Base-by-base conservation (phyloP, 2,329 filamentous ascomycete genomes). In the Rhinocladiella similis region DNA sequence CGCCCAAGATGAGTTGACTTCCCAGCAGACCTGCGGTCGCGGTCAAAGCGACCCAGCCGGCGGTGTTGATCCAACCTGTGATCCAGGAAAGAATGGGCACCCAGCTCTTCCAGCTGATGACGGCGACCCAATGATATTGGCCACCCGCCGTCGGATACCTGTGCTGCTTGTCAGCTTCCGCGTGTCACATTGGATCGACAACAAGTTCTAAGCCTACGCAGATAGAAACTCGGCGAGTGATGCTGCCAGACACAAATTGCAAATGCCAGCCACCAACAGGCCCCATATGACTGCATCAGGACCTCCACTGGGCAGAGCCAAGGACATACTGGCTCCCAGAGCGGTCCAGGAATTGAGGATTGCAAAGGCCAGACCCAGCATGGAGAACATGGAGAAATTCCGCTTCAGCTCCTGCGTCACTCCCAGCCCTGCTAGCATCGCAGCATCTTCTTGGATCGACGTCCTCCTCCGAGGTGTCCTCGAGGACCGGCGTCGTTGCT, bases 101-200 rank as follows among this genome's bases (percentile, higher is more conserved):
- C 77, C 80, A 87, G 53, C 72, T 73, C 56, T 79, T 77, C 77
- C 84, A 86, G 29, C 81, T 79, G 60, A 90, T 65, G 69, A 71
- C 77, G 53, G 87, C 85, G 2, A 86, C 87, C 87, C 87, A 90
- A 67, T 90, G 85, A 62, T 90, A 90, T 70, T 87, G 81, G 13
- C 82, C 43, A n/a, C 43, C 85, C 14, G 49, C 49, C n/a, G 35
- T 41, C 10, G 43, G 43, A 27, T 46, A 41, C 38, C 38, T 41
- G 14, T n/a, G 14, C 14, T 7, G 38, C n/a, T 27, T 16, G 38
- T 41, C 38, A 41, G 38, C 38, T 16, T 41, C 16, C 13, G n/a
- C n/a, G n/a, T n/a, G n/a, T 38, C 35, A 38, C n/a, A 13, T 14
- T 6, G n/a, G n/a, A 16, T 38, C 35, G n/a, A n/a, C n/a, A n/a